Conservation (phyloP, 345 rosid species). For the Raphanus raphanistrum region DNA sequence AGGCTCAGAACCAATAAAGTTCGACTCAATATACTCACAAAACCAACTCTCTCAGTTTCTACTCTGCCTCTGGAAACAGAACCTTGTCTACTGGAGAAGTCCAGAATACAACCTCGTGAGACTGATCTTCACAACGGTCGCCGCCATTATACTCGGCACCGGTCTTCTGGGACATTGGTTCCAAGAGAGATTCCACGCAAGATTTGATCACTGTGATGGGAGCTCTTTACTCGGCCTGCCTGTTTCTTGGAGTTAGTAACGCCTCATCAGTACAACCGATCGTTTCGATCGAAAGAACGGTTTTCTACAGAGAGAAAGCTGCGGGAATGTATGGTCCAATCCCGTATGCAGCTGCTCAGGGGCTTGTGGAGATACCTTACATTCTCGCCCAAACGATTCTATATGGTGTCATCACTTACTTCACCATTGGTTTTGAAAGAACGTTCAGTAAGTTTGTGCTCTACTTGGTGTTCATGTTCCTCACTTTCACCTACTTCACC, state of each 20-base stretch:
- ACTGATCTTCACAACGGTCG: constrained; percentile 52
- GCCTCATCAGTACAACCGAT: constrained; percentile 91
- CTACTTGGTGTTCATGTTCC: constrained; percentile 78
- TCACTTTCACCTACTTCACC: constrained; percentile 89
- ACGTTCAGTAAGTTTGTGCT: constrained; percentile 70
- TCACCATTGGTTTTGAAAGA: constrained; percentile 76
- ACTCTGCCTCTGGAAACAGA: constrained; percentile 78
- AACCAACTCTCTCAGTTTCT: constrained; percentile 51
- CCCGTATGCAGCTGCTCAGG: constrained; percentile 83
- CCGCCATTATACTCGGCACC: constrained; percentile 79
- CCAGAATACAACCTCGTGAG: constrained; percentile 80
- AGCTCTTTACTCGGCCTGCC: constrained; percentile 77
- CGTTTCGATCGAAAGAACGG: constrained; percentile 83
- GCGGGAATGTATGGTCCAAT: constrained; percentile 85
- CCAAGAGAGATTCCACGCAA: constrained; percentile 57
- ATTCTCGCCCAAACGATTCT: constrained; percentile 64
- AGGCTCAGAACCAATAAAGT: constrained; percentile 64
- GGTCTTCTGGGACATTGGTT: constrained; percentile 77
- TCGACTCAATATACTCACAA: constrained; percentile 59
- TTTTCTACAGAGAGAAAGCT: constrained; percentile 88
- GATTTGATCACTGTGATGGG: constrained; percentile 69
- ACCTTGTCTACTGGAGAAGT: constrained; percentile 94
- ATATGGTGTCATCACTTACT: constrained; percentile 78
- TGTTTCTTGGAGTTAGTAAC: constrained; percentile 85
- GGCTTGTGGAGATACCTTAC: constrained; percentile 92